Base-by-base conservation (phyloP, 2,329 filamentous ascomycete species). In the Elsinoe australis region DNA sequence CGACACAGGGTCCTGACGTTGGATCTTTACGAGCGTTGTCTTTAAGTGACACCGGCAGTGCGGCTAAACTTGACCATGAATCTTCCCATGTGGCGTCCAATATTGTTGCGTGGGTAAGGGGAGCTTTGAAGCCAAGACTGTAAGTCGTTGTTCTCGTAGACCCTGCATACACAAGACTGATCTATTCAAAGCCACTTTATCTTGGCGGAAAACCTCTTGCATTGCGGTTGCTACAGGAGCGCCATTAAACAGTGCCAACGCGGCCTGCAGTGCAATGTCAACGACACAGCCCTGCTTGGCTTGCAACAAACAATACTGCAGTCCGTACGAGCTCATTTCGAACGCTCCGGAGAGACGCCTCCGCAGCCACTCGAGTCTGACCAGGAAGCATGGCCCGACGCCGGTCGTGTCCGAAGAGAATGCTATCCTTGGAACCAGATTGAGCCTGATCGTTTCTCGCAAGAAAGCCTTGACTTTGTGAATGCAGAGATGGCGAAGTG, bases 401-500 rank as follows among this genome's bases (percentile, higher is more conserved):
- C 74, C 60, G 83, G 83, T 3, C 67, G 79, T 52, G 85, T 86
- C 15, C 80, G 85, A 28, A 66, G 79, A 39, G 76, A 82, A 52
- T 63, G 79, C 3, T 83, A 83, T 58, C 73, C 77, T 1, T 83
- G 79, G 79, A 82, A 82, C 54, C 58, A 66, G 12, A 67, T 75
- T 55, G 79, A 83, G 54, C 77, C 77, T 1, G 69, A 82, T 56
- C 69, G 79, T 33, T 73, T 75, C 50, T 69, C 72, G 0, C 59
- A 70, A 2, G 70, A 73, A 34, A 72, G 67, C 5, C 68, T 96
- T 18, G 66, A 74, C 0, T 74, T 82, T 44, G 69, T 96, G 35
- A 96, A 96, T 60, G 65, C 70, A 17, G 72, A 83, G 55, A 73
- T 95, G 55, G 67, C 72, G 19, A 65, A 68, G 2, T 80, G 87